Percentiles rank a stretch among this genome's conserved stretches.
Conservation (phyloP, 1,139 yeast species). For the Hanseniaspora uvarum region DNA sequence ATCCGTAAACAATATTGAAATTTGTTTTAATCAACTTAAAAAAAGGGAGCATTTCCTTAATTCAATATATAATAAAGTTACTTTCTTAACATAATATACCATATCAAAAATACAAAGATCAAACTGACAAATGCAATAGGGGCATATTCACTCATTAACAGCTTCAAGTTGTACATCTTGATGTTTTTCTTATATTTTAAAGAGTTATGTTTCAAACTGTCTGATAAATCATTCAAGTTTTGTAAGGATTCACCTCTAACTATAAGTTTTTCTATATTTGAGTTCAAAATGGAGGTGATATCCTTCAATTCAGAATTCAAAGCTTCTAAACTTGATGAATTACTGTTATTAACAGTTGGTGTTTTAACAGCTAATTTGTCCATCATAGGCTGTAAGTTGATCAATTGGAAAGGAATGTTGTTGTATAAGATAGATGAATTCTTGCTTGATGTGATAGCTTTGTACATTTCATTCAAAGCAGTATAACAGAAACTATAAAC, state of each 20-base stretch:
- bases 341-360: slow-evolving; percentile 7
- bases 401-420: slow-evolving; percentile 11
- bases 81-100: slow-evolving; percentile 62
- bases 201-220: slow-evolving; percentile 69
- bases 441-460: not conserved
- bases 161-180: slow-evolving; percentile 79
- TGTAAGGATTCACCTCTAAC: slow-evolving; percentile 93
- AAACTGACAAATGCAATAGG: slow-evolving; percentile 70
- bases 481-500: slow-evolving; percentile 11
- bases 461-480: slow-evolving; percentile 9
- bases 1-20: not conserved
- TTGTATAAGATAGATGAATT: slow-evolving; percentile 11
- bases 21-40: not conserved
- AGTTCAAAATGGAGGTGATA: slow-evolving; percentile 90
- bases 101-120: slow-evolving; percentile 64
- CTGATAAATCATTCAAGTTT: slow-evolving; percentile 80
- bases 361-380: slow-evolving; percentile 15
- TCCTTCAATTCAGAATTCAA: slow-evolving; percentile 82
- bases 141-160: slow-evolving; percentile 77
- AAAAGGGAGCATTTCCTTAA: not conserved
- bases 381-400: slow-evolving; percentile 15
- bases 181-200: slow-evolving; percentile 85
- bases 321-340: slow-evolving; percentile 53
- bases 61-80: not conserved
- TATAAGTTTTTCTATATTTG: slow-evolving; percentile 84